phyloP scores from a whole-genome alignment of 352 stramenopile species.

The Hyphochytrium catenoides region DNA sequence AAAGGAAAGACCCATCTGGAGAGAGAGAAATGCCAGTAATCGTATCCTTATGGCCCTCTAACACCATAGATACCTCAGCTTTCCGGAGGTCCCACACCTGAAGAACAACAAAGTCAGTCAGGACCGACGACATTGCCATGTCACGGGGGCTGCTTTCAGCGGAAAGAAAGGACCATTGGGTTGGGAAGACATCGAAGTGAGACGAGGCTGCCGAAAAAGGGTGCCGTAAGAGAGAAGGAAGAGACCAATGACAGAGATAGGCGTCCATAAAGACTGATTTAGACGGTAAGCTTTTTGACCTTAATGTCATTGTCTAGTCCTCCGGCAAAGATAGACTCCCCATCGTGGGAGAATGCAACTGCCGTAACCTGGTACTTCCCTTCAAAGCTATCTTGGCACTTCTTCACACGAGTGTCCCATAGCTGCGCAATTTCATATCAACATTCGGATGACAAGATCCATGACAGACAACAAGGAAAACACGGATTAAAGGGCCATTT shows the following conservation, averaged over 20 bases:
- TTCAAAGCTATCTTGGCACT: slow-evolving; percentile 47
- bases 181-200: not conserved
- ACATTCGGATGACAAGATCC: too few relatives aligned
- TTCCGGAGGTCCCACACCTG: slow-evolving; percentile 69
- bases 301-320: slow-evolving; percentile 82
- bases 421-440: too few relatives aligned
- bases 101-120: too few relatives aligned
- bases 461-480: too few relatives aligned
- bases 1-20: slow-evolving; percentile 68
- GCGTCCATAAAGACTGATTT: too few relatives aligned
- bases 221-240: not conserved
- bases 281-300: too few relatives aligned
- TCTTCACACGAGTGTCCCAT: slow-evolving; percentile 64
- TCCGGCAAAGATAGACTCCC: slow-evolving; percentile 56
- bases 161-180: too few relatives aligned
- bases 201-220: not conserved
- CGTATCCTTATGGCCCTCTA: slow-evolving; percentile 74
- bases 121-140: too few relatives aligned
- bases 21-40: slow-evolving; percentile 79
- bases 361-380: slow-evolving; percentile 69
- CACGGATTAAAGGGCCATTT: too few relatives aligned
- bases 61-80: slow-evolving; percentile 36
- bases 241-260: not conserved
- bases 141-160: too few relatives aligned
- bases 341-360: slow-evolving; percentile 61